phyloP scores from a whole-genome alignment of 805 yeast species.

The Candida silvicultrix region DNA sequence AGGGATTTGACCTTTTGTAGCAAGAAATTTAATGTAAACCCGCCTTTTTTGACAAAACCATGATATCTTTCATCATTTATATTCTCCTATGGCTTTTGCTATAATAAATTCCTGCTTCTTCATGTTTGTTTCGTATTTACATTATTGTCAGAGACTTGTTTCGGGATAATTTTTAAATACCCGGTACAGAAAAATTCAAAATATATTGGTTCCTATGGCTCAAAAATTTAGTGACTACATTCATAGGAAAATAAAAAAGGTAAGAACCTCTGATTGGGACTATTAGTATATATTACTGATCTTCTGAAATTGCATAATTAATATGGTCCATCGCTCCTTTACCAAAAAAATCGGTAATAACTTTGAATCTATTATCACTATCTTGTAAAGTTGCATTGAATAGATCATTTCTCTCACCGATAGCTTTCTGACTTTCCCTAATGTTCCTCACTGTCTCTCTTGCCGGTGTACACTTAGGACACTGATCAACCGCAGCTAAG shows the following conservation, averaged over 20 bases:
- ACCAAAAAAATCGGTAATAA: slow-evolving; percentile 77
- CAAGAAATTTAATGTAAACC: no score
- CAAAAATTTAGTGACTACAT: background rate
- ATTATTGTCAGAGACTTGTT: background rate
- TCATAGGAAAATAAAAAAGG: no score
- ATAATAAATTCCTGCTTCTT: no score
- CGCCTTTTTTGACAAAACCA: no score
- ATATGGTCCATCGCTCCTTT: slow-evolving; percentile 73
- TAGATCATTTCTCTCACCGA: slow-evolving; percentile 56
- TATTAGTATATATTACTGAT: no score
- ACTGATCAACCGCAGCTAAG: slow-evolving; percentile 47
- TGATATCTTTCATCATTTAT: no score
- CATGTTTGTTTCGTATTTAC: background rate
- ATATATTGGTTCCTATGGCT: background rate
- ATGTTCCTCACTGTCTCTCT: slow-evolving; percentile 58
- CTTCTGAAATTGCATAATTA: slow-evolving; percentile 3
- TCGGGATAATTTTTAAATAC: no score
- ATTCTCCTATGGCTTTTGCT: no score
- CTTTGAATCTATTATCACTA: slow-evolving; percentile 59
- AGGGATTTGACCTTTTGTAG: background rate
- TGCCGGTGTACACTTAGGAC: slow-evolving; percentile 77
- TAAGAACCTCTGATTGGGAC: no score
- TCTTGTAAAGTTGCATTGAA: slow-evolving; percentile 50
- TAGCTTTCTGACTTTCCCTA: slow-evolving; percentile 51
- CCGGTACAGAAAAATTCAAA: no score